Conservation (phyloP, 805 yeast species). For the Nakazawaea laoshanensis region DNA sequence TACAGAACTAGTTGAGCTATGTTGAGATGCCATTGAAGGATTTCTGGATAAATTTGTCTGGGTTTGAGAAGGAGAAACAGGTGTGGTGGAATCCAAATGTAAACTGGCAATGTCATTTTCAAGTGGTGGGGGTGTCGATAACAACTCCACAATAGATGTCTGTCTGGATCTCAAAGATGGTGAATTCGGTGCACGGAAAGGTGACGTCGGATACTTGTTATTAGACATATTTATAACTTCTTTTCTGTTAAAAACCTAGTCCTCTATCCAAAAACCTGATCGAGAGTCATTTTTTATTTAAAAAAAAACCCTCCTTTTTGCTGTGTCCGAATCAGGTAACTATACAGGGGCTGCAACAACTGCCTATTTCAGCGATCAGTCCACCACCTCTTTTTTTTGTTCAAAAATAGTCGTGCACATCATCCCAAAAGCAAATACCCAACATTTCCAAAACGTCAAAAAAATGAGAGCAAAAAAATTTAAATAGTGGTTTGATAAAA, state of each 20-base stretch:
- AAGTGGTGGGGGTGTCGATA: conserved; percentile 70
- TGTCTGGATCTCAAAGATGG: conserved; percentile 33
- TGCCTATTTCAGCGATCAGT: too few species aligned
- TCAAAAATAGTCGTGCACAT: too few species aligned
- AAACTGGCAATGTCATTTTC: conserved; percentile 18
- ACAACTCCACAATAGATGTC: conserved; percentile 66
- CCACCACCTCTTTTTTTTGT: too few species aligned
- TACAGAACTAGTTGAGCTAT: conserved; percentile 16
- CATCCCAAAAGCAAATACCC: too few species aligned
- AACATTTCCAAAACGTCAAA: too few species aligned
- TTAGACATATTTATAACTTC: background rate
- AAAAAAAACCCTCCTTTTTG: too few species aligned
- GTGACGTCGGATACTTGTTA: conserved; percentile 26
- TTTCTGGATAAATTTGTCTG: conserved; percentile 19
- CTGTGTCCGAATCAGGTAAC: too few species aligned
- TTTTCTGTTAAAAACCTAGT: background rate
- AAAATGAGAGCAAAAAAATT: conserved; percentile 3
- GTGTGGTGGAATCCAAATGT: conserved; percentile 10
- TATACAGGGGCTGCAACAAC: too few species aligned
- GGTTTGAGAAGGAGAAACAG: background rate
- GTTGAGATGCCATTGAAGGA: conserved; percentile 25
- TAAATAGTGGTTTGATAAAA: background rate
- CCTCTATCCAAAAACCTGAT: background rate
- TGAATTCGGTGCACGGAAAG: conserved; percentile 28
- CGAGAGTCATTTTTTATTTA: too few species aligned